These are phyloP conservation scores for Melaleuca quinquenervia DNA, from an alignment of 345 rosid species.

Conservation along the genomic window DNA sequence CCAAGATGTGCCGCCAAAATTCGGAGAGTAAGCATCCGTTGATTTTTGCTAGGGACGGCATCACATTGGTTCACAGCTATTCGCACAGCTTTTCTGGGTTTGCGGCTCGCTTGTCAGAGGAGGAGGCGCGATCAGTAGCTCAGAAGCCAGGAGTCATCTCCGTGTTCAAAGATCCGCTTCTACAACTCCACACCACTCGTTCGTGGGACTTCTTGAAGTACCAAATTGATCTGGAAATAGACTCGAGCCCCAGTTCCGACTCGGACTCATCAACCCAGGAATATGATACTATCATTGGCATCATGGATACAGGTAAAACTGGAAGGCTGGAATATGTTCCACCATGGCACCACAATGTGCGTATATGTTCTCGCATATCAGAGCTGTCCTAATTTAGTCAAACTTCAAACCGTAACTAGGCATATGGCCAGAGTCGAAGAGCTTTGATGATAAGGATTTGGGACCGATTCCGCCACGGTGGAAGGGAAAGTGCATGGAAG, in stretches of 20 bases:
- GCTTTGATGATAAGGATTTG: constrained; percentile 58
- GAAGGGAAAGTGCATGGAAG: constrained; percentile 63
- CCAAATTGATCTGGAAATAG: constrained; percentile 36
- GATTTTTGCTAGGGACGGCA: constrained; percentile 27
- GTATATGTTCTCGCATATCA: not conserved
- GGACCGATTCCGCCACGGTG: constrained; percentile 49
- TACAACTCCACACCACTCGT: constrained; percentile 78
- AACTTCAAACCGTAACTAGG: constrained; percentile 18
- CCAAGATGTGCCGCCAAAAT: not conserved
- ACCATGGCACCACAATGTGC: not conserved
- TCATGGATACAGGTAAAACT: constrained; percentile 55
- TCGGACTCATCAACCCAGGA: constrained; percentile 13
- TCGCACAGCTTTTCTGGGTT: constrained; percentile 68
- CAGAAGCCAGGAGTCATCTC: constrained; percentile 55
- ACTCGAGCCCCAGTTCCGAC: constrained; percentile 22
- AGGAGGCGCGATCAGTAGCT: constrained; percentile 48
- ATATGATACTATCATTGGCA: constrained; percentile 50
- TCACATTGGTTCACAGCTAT: constrained; percentile 34
- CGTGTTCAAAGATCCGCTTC: constrained; percentile 50
- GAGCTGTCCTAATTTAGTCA: not conserved
- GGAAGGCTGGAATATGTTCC: not conserved
- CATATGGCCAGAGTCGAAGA: constrained; percentile 83
- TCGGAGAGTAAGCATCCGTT: not conserved
- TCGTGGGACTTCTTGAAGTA: constrained; percentile 88
- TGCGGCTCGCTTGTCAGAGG: constrained; percentile 60